Conservation (phyloP, 805 yeast genomes). For the Isabelozyma pseudorhagii region DNA sequence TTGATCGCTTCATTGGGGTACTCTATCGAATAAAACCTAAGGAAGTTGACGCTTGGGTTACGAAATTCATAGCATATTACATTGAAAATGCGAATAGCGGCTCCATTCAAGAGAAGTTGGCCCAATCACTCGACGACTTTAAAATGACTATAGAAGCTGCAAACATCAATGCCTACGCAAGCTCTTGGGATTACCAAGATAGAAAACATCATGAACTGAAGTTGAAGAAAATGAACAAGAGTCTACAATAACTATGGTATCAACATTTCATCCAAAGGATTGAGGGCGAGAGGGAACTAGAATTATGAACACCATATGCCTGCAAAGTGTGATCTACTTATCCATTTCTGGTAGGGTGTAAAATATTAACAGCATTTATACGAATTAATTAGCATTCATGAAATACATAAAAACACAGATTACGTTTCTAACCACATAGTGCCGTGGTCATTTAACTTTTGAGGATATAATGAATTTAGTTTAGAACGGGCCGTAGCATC, state of each 20-base stretch:
- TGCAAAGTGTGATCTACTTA: too few relatives aligned
- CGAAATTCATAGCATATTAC: conserved; percentile 2
- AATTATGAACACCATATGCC: too few relatives aligned
- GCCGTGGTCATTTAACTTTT: not conserved
- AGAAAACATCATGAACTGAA: not conserved
- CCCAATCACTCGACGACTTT: not conserved
- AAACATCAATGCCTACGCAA: not conserved
- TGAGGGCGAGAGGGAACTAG: too few relatives aligned
- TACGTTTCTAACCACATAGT: not conserved
- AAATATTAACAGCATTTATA: too few relatives aligned
- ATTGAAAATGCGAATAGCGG: not conserved
- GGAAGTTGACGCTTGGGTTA: conserved; percentile 1
- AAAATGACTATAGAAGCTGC: not conserved
- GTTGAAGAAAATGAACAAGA: not conserved
- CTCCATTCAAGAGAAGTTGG: not conserved
- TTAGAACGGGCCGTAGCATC: not conserved
- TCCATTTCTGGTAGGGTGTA: too few relatives aligned
- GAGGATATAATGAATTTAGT: not conserved
- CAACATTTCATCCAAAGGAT: too few relatives aligned
- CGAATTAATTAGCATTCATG: too few relatives aligned
- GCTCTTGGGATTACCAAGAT: not conserved
- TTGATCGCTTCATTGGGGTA: conserved; percentile 5
- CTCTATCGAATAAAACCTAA: conserved; percentile 1
- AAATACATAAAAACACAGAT: too few relatives aligned
- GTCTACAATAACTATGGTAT: not conserved